phyloP scores from a whole-genome alignment of 441 rosid species.

The Corymbia citriodora region DNA sequence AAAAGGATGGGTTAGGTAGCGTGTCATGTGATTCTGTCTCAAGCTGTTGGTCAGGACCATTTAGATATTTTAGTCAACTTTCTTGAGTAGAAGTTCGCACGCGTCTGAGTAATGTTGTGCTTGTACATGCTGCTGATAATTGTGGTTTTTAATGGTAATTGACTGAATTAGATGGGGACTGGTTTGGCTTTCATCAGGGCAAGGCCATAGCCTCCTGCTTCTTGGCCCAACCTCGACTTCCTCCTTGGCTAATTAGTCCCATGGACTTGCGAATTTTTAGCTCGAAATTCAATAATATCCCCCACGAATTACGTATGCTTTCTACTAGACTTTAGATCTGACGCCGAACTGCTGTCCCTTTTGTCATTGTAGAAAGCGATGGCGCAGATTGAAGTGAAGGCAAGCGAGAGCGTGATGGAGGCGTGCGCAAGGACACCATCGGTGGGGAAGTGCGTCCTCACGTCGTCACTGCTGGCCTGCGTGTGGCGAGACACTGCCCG shows the following conservation, averaged over 20 bases:
- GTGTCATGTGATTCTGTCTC: not conserved
- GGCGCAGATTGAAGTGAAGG: conserved; percentile 78
- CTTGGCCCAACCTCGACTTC: not conserved
- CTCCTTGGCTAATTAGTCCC: not conserved
- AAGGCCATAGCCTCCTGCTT: not conserved
- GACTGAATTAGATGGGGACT: not conserved
- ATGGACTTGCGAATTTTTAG: not conserved
- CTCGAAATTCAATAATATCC: not conserved
- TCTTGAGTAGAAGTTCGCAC: not conserved
- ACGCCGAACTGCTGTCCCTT: not conserved
- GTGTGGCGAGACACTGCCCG: conserved; percentile 42
- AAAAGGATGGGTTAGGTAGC: not conserved
- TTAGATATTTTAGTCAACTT: not conserved
- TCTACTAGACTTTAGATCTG: not conserved
- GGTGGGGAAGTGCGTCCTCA: conserved; percentile 65
- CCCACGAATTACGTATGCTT: not conserved
- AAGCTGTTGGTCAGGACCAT: not conserved
- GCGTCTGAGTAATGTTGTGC: not conserved
- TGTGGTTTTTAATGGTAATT: not conserved
- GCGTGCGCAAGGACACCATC: conserved; percentile 75
- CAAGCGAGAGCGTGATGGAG: conserved; percentile 57
- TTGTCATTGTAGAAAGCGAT: conserved; percentile 47
- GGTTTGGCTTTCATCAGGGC: not conserved
- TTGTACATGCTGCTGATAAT: not conserved
- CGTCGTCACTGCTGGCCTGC: conserved; percentile 81